phyloP scores from a whole-genome alignment of 2,329 filamentous ascomycete genomes.

The Exophiala phaeomuriformis region DNA sequence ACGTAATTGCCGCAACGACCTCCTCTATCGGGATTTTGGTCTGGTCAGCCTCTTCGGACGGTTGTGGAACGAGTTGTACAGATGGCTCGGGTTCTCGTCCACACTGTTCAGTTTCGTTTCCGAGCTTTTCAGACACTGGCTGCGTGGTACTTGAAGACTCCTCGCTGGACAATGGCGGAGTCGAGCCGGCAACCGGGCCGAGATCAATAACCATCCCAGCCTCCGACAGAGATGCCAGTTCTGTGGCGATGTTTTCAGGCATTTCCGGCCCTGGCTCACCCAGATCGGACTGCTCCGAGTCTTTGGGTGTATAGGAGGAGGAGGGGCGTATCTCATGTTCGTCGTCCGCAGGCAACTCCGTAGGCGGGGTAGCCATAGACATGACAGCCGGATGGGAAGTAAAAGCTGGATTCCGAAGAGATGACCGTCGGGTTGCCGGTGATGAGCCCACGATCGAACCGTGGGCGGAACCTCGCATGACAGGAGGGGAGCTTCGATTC shows the following conservation, averaged over 20 bases:
- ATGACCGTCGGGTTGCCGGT: conserved; percentile 11
- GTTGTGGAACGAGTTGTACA: not conserved
- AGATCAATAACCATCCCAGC: conserved; percentile 7
- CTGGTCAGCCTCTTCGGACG: not conserved
- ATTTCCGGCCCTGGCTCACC: conserved; percentile 25
- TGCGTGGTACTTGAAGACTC: conserved; percentile 2
- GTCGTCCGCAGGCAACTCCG: conserved; percentile 14
- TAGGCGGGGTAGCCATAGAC: conserved; percentile 20
- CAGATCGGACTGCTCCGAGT: conserved; percentile 13
- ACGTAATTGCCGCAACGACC: not conserved
- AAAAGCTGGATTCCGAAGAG: conserved; percentile 15
- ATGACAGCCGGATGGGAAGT: conserved; percentile 23
- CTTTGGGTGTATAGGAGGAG: conserved; percentile 7
- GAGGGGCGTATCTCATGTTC: conserved; percentile 3
- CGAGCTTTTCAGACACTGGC: too few species aligned
- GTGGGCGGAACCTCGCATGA: conserved; percentile 6
- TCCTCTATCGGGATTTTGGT: not conserved
- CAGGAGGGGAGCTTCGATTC: conserved; percentile 1
- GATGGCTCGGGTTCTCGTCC: too few species aligned
- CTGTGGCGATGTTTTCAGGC: conserved; percentile 8
- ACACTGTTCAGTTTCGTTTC: too few species aligned
- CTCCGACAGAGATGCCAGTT: conserved; percentile 8
- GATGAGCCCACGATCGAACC: conserved; percentile 10
- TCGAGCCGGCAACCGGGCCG: conserved; percentile 5
- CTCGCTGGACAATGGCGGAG: conserved; percentile 10